Evolutionary conservation across 208 protist genomes (phyloP).

Genomic region (Acanthamoeba culbertsoni): DNA sequence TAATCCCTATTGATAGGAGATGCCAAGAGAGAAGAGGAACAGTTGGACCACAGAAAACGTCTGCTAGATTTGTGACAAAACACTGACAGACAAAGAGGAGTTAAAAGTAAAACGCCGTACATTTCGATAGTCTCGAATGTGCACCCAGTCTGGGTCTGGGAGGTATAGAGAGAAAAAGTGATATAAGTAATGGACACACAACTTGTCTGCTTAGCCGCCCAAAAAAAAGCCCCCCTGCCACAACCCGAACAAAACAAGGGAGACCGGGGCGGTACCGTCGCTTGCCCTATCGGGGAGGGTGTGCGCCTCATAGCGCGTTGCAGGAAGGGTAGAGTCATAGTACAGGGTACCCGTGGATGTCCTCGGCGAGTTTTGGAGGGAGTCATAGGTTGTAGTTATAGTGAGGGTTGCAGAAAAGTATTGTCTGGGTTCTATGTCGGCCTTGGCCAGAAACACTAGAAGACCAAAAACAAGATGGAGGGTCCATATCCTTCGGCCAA

Average conservation of each 20-base stretch:
- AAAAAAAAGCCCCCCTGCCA: neutral
- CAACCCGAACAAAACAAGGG: neutral
- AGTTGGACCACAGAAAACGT: neutral
- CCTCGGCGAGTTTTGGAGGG: neutral
- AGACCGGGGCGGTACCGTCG: neutral
- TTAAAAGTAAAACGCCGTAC: neutral
- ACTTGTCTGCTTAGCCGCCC: neutral
- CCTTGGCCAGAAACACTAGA: neutral
- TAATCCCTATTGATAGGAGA: neutral
- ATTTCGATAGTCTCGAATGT: neutral
- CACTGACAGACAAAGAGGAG: neutral
- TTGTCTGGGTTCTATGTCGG: neutral
- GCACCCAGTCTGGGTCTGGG: neutral
- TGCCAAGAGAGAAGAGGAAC: neutral
- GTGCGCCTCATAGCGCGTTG: neutral
- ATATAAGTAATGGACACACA: neutral
- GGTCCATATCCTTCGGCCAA: too few relatives aligned
- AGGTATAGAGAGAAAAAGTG: neutral
- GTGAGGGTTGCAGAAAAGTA: neutral
- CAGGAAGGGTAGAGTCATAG: neutral
- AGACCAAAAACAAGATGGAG: too few relatives aligned
- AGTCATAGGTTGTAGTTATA: neutral
- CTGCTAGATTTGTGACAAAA: neutral
- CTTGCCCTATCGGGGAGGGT: neutral
- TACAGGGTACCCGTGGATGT: neutral